Evolutionary conservation across 129 eudicot species (phyloP), one percentile per base, ranked within the genome.

Genomic region (Flaveria trinervia): DNA sequence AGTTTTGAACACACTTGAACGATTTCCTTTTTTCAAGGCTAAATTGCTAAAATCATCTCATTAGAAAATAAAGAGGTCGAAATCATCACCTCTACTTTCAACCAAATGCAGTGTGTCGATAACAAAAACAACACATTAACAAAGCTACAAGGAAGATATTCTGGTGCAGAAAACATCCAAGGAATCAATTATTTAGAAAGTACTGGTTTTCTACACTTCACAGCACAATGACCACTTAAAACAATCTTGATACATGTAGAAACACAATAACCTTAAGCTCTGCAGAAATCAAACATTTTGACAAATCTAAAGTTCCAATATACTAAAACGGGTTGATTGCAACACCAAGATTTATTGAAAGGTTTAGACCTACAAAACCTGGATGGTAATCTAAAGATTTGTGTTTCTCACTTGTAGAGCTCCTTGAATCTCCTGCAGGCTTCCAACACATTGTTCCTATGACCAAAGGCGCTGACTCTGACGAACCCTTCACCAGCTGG

Each of bases 401-500:
- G 15, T 22, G 10, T 65, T 44, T 71, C 79, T 90, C 79, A 93
- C 93, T 88, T 87, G 96, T 89, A 94, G 43, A 94, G 69, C 81
- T 87, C 82, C 86, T 91, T 94, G 89, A 94, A 91, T 86, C 99
- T 91, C 71, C 89, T 79, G 64, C 93, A 94, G n/a, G 99, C 99
- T 85, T 91, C 99, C 85, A 94, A 68, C 48, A 94, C 89, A 68
- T 94, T 91, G 48, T 75, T 77, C 77, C 96, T 82, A 78, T 94
- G 91, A 22, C 97, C 97, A 85, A 91, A 94, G 36, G 97, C 99
- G 55, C 97, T 87, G 50, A 94, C 96, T 87, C 99, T 84, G 20
- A 94, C 84, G 45, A 91, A 94, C 74, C 97, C 99, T 81, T 94
- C 99, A 74, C 99, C 99, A 7, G 90, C 96, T 5, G 99, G 99